These are phyloP conservation scores for Dissophora ornata DNA, from an alignment of 192 early-diverging fungal species.

Conservation along the genomic window DNA sequence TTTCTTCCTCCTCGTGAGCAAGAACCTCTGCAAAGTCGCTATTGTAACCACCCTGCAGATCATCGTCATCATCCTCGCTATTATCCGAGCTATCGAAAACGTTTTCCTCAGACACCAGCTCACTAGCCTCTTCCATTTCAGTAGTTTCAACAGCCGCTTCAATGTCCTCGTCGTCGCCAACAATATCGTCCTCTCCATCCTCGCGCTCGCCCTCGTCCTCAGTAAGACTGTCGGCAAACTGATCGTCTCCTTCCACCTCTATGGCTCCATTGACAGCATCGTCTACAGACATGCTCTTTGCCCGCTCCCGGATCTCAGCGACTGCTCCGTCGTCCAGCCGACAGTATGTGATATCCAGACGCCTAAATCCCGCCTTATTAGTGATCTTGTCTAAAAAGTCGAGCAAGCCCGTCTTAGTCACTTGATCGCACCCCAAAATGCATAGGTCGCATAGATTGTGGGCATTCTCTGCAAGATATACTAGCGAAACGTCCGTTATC, in stretches of 20 bases:
- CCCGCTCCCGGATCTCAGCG: conserved; percentile 42
- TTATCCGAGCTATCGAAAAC: too few species aligned
- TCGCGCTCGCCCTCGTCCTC: conserved; percentile 28
- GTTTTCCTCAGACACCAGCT: too few species aligned
- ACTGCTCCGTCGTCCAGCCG: conserved; percentile 32
- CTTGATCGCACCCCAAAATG: conserved; percentile 50
- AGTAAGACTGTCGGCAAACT: conserved; percentile 36
- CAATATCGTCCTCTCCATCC: conserved; percentile 18
- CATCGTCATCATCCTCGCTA: too few species aligned
- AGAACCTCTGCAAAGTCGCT: too few species aligned
- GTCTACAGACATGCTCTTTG: conserved; percentile 11
- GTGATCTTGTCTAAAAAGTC: conserved; percentile 39
- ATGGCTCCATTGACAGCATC: conserved; percentile 8
- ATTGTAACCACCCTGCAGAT: too few species aligned
- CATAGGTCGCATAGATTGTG: conserved; percentile 31
- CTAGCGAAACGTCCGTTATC: conserved; percentile 37
- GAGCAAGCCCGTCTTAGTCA: conserved; percentile 35
- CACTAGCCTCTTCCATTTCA: too few species aligned
- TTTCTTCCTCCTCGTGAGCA: too few species aligned
- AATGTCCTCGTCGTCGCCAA: background rate
- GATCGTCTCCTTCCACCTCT: conserved; percentile 48
- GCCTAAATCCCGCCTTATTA: conserved; percentile 22
- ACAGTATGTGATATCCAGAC: conserved; percentile 45
- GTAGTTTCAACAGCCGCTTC: conserved; percentile 5
- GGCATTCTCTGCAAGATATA: conserved; percentile 30